Evolutionary conservation across 371 early-diverging fungal genomes (phyloP).

Genomic region (Gilbertella persicaria): DNA sequence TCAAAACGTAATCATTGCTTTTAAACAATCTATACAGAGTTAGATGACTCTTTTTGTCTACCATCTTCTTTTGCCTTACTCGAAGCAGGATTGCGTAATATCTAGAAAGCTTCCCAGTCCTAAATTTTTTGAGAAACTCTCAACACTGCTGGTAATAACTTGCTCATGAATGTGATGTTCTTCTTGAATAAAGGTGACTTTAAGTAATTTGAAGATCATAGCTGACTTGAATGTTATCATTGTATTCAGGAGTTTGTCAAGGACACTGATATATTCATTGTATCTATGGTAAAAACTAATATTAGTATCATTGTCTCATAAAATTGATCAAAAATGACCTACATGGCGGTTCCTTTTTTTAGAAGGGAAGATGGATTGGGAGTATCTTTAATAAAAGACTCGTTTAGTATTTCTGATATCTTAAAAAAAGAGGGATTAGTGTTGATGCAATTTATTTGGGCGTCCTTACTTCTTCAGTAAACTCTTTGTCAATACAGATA

Average conservation of each 20-base stretch:
- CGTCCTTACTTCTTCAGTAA: conserved; percentile 12
- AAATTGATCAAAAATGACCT: background rate
- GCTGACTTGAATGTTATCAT: conserved; percentile 46
- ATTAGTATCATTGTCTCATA: too few species aligned
- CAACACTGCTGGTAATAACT: conserved; percentile 36
- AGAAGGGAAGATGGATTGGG: conserved; percentile 51
- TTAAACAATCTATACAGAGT: conserved; percentile 40
- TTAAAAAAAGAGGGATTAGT: conserved; percentile 1
- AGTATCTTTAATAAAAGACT: conserved; percentile 49
- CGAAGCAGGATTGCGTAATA: conserved; percentile 41
- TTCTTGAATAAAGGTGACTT: conserved; percentile 59
- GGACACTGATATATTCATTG: conserved; percentile 50
- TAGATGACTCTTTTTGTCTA: too few species aligned
- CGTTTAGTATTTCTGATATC: conserved; percentile 30
- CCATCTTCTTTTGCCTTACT: too few species aligned
- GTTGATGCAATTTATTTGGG: background rate
- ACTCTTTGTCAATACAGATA: conserved; percentile 24
- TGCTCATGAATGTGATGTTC: conserved; percentile 52
- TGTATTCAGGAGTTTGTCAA: conserved; percentile 55
- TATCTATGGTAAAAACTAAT: conserved; percentile 32
- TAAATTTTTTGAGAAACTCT: conserved; percentile 41
- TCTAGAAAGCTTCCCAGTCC: conserved; percentile 42
- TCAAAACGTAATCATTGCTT: conserved; percentile 31
- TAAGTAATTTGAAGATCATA: conserved; percentile 51
- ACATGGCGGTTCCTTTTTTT: conserved; percentile 31